Evolutionary conservation across 805 yeast genomes (phyloP), one percentile per base, ranked within the genome.

Genomic region (Ogataea nitratoaversa): DNA sequence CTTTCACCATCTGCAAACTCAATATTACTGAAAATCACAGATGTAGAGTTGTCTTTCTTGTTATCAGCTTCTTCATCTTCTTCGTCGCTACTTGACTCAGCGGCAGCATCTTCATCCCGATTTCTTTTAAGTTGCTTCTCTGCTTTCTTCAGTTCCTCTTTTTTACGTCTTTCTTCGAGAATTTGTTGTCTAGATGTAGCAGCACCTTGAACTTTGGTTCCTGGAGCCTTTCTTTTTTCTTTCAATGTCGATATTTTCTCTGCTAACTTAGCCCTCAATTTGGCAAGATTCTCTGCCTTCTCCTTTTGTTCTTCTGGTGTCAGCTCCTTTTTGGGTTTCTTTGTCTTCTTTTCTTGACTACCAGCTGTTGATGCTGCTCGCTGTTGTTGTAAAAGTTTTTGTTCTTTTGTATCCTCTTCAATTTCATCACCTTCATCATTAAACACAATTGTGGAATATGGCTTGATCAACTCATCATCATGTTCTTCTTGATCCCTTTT

Each of bases 211-310:
- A 72, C 79, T 34, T 78, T 82, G 1, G 90, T 68, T 2, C 98
- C 98, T 1, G 95, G 93, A 1, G 98, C 99, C 54, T 84, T 90
- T 59, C 99, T 79, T 63, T 78, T 84, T 40, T 82, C 89, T 50
- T 81, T 79, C 66, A 93, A 55, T 8, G 65, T 66, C 41, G 68
- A 74, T 48, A 93, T 90, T 60, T 80, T 86, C 14, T 74, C 75
- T 22, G 91, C 82, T 32, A 93, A 73, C 59, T 84, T 84, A n/a
- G 81, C 83, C 55, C 90, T 79, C 44, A 93, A 71, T 50, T 78
- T 83, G 5, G 75, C 75, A 36, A 88, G 65, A 29, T 80, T 77
- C 43, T 72, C 76, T 34, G 73, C 70, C 40, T 66, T 75, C 41
- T 66, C 70, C 45, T 58, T 59, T 56, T 74, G 63, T 51, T 78